Conservation (phyloP, 306 rosid genomes). For the Trichosanthes cucumerina region DNA sequence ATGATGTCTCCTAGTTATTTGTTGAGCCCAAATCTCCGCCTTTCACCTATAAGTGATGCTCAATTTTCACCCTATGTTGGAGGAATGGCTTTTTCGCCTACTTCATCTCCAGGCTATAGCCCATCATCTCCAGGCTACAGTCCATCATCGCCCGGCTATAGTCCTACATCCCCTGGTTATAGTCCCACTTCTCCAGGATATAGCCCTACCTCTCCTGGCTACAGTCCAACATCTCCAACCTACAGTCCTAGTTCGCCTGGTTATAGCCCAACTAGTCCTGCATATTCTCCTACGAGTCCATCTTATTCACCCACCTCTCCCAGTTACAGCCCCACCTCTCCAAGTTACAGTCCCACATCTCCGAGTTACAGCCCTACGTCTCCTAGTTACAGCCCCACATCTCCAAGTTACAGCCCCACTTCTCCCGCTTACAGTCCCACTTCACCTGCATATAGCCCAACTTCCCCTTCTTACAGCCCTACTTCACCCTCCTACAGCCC, state of each 20-base stretch:
- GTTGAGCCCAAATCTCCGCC: conserved; percentile 81
- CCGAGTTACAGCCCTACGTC: conserved; percentile 74
- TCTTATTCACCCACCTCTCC: conserved; percentile 87
- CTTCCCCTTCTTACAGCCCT: conserved; percentile 53
- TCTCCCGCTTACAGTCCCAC: conserved; percentile 82
- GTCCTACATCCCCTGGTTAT: conserved; percentile 92
- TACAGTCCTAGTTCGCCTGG: conserved; percentile 98
- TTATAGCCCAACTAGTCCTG: conserved; percentile 94
- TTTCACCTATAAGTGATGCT: conserved; percentile 82
- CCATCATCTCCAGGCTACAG: conserved; percentile 96
- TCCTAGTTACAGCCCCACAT: conserved; percentile 60
- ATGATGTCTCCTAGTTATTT: conserved; percentile 93
- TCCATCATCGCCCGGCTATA: conserved; percentile 93
- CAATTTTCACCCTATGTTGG: conserved; percentile 97
- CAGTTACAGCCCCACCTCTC: conserved; percentile 72
- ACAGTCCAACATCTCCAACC: conserved; percentile 92
- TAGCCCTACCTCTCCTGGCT: conserved; percentile 92
- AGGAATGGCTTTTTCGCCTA: conserved; percentile 91
- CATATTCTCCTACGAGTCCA: conserved; percentile 94
- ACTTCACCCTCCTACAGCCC: conserved; percentile 65
- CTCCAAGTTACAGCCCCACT: conserved; percentile 67
- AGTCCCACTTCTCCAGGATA: conserved; percentile 94
- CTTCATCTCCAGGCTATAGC: conserved; percentile 89
- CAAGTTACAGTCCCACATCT: conserved; percentile 80
- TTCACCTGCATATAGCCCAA: conserved; percentile 71